Evolutionary conservation across 2,329 filamentous ascomycete genomes (phyloP), one percentile per base, ranked within the genome.

Genomic region (Botrytis tulipae): DNA sequence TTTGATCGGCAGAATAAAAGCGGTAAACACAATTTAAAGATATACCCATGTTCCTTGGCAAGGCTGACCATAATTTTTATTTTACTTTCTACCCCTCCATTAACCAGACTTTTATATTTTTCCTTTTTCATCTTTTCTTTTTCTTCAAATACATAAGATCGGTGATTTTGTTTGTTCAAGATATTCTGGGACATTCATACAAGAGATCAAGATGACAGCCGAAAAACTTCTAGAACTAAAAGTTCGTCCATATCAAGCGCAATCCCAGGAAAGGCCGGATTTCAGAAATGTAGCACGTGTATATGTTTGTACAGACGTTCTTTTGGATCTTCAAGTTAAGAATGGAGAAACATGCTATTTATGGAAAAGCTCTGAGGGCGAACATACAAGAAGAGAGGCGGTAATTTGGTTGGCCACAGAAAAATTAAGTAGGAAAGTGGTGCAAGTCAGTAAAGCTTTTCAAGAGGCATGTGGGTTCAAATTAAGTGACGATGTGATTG

Each of bases 401-500:
- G 86, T 92, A 77, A 89, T 88, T 18, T 92, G 90, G 90, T 83
- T 85, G 59, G 87, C 88, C 5, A 80, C 85, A 9, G 84, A 91
- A 80, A 90, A 90, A 78, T 84, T 93, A 77, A 87, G 90, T 79
- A 89, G 89, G 76, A 88, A 91, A 75, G 86, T 93, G 73, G 85
- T 92, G 68, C 87, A 95, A 85, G 89, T 93, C 84, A 91, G 93
- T 35, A 91, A 93, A 75, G 86, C 89, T 9, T 89, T 97, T 71
- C 91, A 93, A 75, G 91, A 92, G 51, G 87, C 89, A 10, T 92
- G 92, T 77, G 89, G 89, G 1, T 87, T 97, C 77, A 91, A 91
- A 75, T 84, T 96, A 6, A 90, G 90, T 25, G 92, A 94, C 67
- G 87, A 89, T 69, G 84, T 97, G 66, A 85, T 86, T 12, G 87